Evolutionary conservation across 2,329 filamentous ascomycete species (phyloP).

Genomic region (Raffaelea arxii): DNA sequence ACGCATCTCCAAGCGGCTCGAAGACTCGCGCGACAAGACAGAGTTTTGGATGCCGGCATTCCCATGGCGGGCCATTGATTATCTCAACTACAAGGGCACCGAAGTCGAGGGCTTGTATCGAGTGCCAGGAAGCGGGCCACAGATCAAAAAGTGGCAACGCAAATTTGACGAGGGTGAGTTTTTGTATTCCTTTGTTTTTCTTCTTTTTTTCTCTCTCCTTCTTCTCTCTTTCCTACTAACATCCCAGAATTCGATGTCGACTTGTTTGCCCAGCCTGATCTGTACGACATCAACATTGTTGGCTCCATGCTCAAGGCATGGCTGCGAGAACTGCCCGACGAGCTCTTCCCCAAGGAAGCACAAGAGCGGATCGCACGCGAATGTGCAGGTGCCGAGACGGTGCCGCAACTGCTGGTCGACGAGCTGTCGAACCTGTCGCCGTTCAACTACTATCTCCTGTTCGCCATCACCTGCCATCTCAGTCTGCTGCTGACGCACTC

Average conservation of each 20-base stretch:
- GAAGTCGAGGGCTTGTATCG: conserved; percentile 91
- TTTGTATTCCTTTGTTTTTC: background rate
- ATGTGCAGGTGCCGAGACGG: conserved; percentile 67
- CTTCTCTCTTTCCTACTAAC: background rate
- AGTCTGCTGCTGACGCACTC: conserved; percentile 84
- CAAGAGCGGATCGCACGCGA: conserved; percentile 74
- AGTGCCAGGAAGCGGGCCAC: conserved; percentile 79
- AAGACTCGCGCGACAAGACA: conserved; percentile 86
- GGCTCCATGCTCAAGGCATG: conserved; percentile 94
- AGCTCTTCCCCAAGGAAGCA: conserved; percentile 77
- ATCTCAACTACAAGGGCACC: conserved; percentile 87
- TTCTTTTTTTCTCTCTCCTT: background rate
- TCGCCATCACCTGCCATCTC: conserved; percentile 93
- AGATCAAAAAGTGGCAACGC: conserved; percentile 89
- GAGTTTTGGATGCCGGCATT: conserved; percentile 98
- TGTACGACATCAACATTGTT: conserved; percentile 95
- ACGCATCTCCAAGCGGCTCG: conserved; percentile 79
- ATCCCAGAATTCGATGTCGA: conserved; percentile 71
- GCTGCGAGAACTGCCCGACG: conserved; percentile 89
- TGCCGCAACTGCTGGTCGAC: conserved; percentile 74
- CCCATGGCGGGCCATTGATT: conserved; percentile 92
- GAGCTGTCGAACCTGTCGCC: conserved; percentile 90
- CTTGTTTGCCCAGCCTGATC: conserved; percentile 73
- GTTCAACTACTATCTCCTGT: conserved; percentile 95
- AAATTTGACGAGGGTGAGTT: conserved; percentile 72